Conservation (phyloP, 2,329 filamentous ascomycete genomes). For the Colletotrichum plurivorum region DNA sequence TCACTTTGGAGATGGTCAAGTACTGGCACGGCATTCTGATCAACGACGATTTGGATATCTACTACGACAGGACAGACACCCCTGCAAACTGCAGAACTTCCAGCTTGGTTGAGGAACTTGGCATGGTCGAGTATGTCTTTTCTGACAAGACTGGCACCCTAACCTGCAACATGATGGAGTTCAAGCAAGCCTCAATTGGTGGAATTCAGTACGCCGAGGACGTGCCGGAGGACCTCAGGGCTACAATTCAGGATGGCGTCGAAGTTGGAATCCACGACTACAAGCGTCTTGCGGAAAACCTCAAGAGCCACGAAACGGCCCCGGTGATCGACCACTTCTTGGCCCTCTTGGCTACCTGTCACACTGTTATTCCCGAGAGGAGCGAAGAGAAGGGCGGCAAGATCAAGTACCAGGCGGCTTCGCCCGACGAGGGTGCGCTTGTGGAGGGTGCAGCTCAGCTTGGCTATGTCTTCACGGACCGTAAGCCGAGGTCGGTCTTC, state of each 20-base stretch:
- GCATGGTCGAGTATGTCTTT: constrained; percentile 99
- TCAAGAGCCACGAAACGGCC: constrained; percentile 68
- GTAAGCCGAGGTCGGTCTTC: constrained; percentile 90
- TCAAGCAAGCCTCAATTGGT: constrained; percentile 93
- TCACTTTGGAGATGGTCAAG: constrained; percentile 97
- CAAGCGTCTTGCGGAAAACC: constrained; percentile 79
- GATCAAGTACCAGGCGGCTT: constrained; percentile 98
- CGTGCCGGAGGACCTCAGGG: constrained; percentile 89
- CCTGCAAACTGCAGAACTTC: constrained; percentile 96
- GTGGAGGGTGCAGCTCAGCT: constrained; percentile 90
- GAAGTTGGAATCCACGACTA: constrained; percentile 90
- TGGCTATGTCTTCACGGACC: constrained; percentile 91
- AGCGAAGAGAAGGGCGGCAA: constrained; percentile 81
- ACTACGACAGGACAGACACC: constrained; percentile 95
- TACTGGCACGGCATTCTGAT: constrained; percentile 98
- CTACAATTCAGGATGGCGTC: constrained; percentile 81
- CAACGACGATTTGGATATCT: constrained; percentile 97
- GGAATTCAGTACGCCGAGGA: constrained; percentile 95
- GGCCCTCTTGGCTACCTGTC: constrained; percentile 87
- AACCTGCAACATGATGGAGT: constrained; percentile 99
- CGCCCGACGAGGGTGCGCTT: constrained; percentile 96
- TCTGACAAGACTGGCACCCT: constrained; percentile 98
- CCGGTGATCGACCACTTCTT: constrained; percentile 83
- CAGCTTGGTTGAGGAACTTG: constrained; percentile 94
- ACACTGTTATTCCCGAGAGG: constrained; percentile 96